Evolutionary conservation across 2,329 filamentous ascomycete species (phyloP), one percentile per base, ranked within the genome.

Genomic region (Pseudocercospora fuligena): DNA sequence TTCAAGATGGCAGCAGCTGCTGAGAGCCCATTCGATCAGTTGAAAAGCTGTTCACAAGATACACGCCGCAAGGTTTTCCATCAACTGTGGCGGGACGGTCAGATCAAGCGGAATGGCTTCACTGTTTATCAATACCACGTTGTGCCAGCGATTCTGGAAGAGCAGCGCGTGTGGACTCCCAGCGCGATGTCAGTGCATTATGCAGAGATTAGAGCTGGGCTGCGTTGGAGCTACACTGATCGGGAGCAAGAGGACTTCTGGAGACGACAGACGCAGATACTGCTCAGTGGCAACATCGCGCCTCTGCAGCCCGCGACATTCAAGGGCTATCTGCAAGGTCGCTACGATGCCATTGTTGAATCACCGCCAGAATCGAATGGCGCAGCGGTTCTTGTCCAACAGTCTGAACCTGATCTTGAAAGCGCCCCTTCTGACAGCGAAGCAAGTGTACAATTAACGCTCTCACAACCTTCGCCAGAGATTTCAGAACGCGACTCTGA

Each of bases 101-200:
- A 40, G 5, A 40, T 65, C 14, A 46, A 47, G 12, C 16, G 19
- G 11, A 57, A 65, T 19, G 63, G 58, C 31, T 61, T 65, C 31
- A 58, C 63, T 8, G 25, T 65, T 8, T 65, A 57, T 33, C 59
- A 51, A 25, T 61, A 61, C 58, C 63, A 65, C 58, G 14, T 57
- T 12, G 33, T 65, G 5, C 63, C 63, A 12, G 46, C 31, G 7
- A 36, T 61, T 4, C n/a, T 25, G 9, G 21, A 16, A 21, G 57
- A 57, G 23, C 47, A 49, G n/a, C 25, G 16, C 16, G 49, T 16
- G 3, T n/a, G 16, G 12, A 8, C 4, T 21, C 7, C 27, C n/a
- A 19, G 25, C n/a, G 51, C 57, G 29, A 27, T 31, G 1, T 59
- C 33, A 49, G n/a, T 61, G n/a, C 63, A 65, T 27, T 61, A 57